These are phyloP conservation scores for Gleditsia sinensis DNA, from an alignment of 306 rosid species.

Conservation along the genomic window DNA sequence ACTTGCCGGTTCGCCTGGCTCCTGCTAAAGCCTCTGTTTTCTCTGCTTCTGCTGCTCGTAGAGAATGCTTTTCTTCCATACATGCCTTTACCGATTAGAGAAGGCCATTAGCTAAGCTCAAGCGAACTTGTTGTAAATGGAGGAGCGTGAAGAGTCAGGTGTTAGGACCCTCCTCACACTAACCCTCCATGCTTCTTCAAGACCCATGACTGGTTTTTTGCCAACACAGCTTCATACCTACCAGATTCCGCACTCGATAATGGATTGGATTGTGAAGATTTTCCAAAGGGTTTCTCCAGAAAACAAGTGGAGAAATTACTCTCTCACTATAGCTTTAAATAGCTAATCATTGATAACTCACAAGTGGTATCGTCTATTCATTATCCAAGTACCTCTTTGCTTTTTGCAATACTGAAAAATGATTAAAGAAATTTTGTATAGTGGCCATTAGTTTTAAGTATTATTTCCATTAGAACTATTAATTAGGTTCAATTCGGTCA, in stretches of 20 bases:
- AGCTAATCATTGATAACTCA: slow-evolving; percentile 48
- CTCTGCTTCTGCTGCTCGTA: slow-evolving; percentile 32
- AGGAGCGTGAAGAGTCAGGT: slow-evolving; percentile 33
- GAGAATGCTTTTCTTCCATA: slow-evolving; percentile 33
- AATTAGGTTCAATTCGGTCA: too few relatives aligned
- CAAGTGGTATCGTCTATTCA: slow-evolving; percentile 38
- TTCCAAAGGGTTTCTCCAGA: slow-evolving; percentile 39
- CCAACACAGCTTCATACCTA: slow-evolving; percentile 48
- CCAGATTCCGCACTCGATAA: slow-evolving; percentile 31
- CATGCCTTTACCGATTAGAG: slow-evolving; percentile 25
- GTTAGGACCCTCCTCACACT: slow-evolving; percentile 32
- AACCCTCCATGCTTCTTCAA: slow-evolving; percentile 41
- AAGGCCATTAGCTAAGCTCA: slow-evolving; percentile 53
- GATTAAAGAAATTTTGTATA: slow-evolving; percentile 4
- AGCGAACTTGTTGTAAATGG: slow-evolving; percentile 50
- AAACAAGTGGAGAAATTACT: slow-evolving; percentile 51
- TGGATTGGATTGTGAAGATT: slow-evolving; percentile 27
- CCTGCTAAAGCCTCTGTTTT: slow-evolving; percentile 45
- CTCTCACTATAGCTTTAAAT: slow-evolving; percentile 57
- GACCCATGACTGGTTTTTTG: slow-evolving; percentile 52
- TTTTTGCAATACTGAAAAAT: slow-evolving; percentile 34
- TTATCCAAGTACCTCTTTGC: slow-evolving; percentile 38
- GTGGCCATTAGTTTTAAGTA: too few relatives aligned
- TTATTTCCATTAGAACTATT: too few relatives aligned
- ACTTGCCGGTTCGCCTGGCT: slow-evolving; percentile 86